These are phyloP conservation scores for Boletus patriciae DNA, from an alignment of 768 basidiomycete genomes.

Conservation along the genomic window DNA sequence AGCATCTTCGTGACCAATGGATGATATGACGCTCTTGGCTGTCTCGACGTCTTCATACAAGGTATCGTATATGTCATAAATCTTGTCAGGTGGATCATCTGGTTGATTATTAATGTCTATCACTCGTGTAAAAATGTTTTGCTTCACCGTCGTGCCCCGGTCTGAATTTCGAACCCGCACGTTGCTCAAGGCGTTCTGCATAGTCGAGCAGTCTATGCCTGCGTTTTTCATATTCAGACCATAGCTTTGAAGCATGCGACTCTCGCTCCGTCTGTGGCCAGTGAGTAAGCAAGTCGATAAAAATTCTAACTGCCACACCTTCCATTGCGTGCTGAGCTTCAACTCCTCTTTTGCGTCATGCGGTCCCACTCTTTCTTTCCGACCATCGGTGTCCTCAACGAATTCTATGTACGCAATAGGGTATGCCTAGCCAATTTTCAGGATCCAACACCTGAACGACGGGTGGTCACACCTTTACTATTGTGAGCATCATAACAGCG, in stretches of 20 bases:
- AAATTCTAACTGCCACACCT: slow-evolving; percentile 43
- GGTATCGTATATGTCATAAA: slow-evolving; percentile 60
- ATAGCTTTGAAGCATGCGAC: slow-evolving; percentile 56
- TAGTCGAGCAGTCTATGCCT: slow-evolving; percentile 54
- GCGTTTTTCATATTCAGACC: slow-evolving; percentile 56
- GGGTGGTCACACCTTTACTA: slow-evolving; percentile 54
- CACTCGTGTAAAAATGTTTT: neutral
- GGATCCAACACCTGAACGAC: neutral
- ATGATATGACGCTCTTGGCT: slow-evolving; percentile 43
- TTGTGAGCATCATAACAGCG: slow-evolving; percentile 68
- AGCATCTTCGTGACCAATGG: slow-evolving; percentile 47
- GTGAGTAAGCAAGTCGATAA: slow-evolving; percentile 2
- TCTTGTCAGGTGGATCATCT: slow-evolving; percentile 42
- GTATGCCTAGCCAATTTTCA: slow-evolving; percentile 46
- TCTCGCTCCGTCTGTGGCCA: slow-evolving; percentile 54
- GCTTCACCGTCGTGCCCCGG: slow-evolving; percentile 43
- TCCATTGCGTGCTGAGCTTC: slow-evolving; percentile 62
- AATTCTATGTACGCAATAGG: slow-evolving; percentile 83
- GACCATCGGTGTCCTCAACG: slow-evolving; percentile 47
- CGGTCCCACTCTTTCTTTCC: slow-evolving; percentile 56
- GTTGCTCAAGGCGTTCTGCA: slow-evolving; percentile 62
- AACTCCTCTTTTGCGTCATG: slow-evolving; percentile 70
- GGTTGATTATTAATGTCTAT: neutral
- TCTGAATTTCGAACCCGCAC: slow-evolving; percentile 48
- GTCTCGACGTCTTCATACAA: slow-evolving; percentile 55